Base-by-base conservation (phyloP, 495 filamentous ascomycete genomes). In the Pseudotulostoma volvatum region DNA sequence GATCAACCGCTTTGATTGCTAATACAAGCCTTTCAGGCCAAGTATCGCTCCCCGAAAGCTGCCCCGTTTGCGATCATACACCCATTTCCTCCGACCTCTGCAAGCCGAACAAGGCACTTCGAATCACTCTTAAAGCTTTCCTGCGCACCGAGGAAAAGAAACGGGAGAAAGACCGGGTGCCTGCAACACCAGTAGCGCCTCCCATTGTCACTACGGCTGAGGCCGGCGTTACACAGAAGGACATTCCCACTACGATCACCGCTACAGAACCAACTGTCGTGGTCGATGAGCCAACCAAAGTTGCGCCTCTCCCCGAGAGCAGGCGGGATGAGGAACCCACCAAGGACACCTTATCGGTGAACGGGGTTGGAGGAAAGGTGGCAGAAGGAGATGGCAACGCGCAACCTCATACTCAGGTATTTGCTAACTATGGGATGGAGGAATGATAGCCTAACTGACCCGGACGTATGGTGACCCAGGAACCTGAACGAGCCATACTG, bases 1-100 rank as follows among this genome's bases (percentile, higher is more conserved):
- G n/a, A 28, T 36, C n/a, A 23, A 21, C 16, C 3, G 7, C 36
- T 44, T 62, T 63, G 33, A 59, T 44, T 38, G 38, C 3, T n/a
- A 36, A 7, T 39, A 2, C 45, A n/a, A n/a, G n/a, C n/a, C n/a
- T n/a, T n/a, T n/a, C n/a, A 92, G 84, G 84, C 56, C 85, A 90
- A 53, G 56, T 72, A 7, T 79, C 75, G 19, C 66, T 93, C 13
- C 74, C 81, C 11, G 72, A 80, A 15, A 76, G 78, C 23, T 99
- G 90, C 46, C 88, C 90, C 2, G 81, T 95, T 38, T 99, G 90
- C 70, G 78, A 84, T 34, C 90, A 99, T 49, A 73, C 73, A 16
- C 90, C 90, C 0, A 67, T 96, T 19, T 79, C 82, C 4, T 70
- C 76, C 11, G 82, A 85, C 42, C 77, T 88, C 44, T 94, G 86